Percentiles rank a stretch among this genome's conserved stretches.
Evolutionary conservation across 202 grass and related monocot species (phyloP).

Genomic region (Carex arenaria): DNA sequence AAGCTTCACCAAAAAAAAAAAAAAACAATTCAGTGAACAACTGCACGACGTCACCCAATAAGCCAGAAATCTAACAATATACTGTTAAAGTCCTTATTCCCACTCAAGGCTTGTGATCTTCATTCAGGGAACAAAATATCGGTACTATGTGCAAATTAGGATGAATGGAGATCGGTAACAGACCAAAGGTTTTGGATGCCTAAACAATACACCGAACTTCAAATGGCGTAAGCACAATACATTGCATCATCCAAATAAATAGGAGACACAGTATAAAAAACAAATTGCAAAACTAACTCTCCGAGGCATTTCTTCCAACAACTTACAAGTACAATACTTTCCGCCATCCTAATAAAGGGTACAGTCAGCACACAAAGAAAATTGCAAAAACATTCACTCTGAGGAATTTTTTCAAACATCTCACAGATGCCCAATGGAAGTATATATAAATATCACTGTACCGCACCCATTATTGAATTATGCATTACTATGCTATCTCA

Average conservation of each 20-base stretch:
- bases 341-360: not conserved
- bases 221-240: not conserved
- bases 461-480: not conserved
- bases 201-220: not conserved
- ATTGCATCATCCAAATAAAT: not conserved
- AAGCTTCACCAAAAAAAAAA: slow-evolving; percentile 44
- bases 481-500: not conserved
- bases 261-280: not conserved
- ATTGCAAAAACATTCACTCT: not conserved
- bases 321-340: not conserved
- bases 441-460: not conserved
- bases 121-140: not conserved
- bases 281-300: not conserved
- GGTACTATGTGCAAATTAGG: not conserved
- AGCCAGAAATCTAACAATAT: not conserved
- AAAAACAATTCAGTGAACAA: not conserved
- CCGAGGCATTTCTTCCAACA: not conserved
- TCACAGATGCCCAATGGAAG: not conserved
- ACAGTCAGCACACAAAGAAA: not conserved
- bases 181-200: not conserved
- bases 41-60: not conserved
- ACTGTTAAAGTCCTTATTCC: not conserved
- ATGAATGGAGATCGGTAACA: not conserved
- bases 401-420: not conserved
- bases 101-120: not conserved